Conservation (phyloP, 768 basidiomycete genomes). For the Tylopilus rubrobrunneus region DNA sequence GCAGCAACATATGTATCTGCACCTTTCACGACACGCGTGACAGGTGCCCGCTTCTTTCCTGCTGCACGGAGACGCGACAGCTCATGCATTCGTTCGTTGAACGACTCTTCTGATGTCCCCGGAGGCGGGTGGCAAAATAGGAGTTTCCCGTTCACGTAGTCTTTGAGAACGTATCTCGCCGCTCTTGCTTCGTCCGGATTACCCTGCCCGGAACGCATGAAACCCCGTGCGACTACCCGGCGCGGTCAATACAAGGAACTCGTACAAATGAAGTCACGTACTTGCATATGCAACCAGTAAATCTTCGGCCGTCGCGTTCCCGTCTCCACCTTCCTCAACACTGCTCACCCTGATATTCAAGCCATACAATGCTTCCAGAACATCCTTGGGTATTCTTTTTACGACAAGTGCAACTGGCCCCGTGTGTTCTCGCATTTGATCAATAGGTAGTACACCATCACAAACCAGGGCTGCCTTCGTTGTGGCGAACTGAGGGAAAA, state of each 20-base stretch:
- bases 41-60: conserved; percentile 87
- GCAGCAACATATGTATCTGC: conserved; percentile 75
- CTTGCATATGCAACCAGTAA: conserved; percentile 89
- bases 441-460: conserved; percentile 95
- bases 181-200: conserved; percentile 96
- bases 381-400: conserved; percentile 71
- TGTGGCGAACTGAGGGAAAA: conserved; percentile 97
- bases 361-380: conserved; percentile 91
- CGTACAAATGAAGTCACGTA: conserved; percentile 40
- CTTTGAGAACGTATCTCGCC: conserved; percentile 89
- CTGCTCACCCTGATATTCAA: conserved; percentile 62
- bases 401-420: conserved; percentile 79
- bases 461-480: conserved; percentile 95
- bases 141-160: conserved; percentile 93
- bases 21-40: conserved; percentile 77
- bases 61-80: conserved; percentile 53
- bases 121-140: conserved; percentile 92
- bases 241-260: conserved; percentile 8
- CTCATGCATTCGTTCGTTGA: conserved; percentile 71
- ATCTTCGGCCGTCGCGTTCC: conserved; percentile 68
- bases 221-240: conserved; percentile 81
- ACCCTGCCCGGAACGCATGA: conserved; percentile 89
- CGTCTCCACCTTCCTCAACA: conserved; percentile 83
- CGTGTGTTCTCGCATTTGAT: conserved; percentile 91
- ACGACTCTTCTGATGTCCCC: conserved; percentile 54